Conservation (phyloP, 352 stramenopile species). For the Pythium oligandrum region DNA sequence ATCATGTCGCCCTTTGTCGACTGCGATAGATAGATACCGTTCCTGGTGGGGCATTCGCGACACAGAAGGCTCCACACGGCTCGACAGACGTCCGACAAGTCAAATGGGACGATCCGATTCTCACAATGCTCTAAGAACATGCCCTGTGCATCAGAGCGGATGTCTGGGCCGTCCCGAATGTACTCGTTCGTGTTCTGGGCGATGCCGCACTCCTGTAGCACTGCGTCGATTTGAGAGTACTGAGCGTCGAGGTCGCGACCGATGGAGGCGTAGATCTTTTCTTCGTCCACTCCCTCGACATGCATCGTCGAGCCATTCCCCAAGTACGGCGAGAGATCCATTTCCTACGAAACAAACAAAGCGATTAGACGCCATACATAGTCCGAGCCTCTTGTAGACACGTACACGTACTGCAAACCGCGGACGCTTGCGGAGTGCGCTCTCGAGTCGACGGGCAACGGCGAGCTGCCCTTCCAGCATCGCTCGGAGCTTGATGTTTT, state of each 20-base stretch:
- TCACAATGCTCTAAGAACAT: constrained; percentile 36
- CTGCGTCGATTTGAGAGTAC: constrained; percentile 30
- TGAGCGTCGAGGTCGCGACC: constrained; percentile 26
- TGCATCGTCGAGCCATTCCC: constrained; percentile 16
- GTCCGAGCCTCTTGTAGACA: constrained; percentile 1
- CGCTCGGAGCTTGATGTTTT: constrained; percentile 38
- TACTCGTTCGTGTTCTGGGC: constrained; percentile 13
- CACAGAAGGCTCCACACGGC: constrained; percentile 28
- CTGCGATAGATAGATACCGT: constrained; percentile 32
- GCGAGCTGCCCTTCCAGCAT: constrained; percentile 25
- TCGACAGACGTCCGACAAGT: constrained; percentile 20
- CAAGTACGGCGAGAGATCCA: constrained; percentile 16
- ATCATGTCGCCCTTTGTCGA: constrained; percentile 26
- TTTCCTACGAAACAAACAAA: not conserved
- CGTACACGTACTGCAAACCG: constrained; percentile 16
- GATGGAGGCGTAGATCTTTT: constrained; percentile 16
- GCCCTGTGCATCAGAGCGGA: constrained; percentile 26
- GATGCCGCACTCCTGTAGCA: constrained; percentile 20
- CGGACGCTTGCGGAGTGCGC: constrained; percentile 14
- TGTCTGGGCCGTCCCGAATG: constrained; percentile 13
- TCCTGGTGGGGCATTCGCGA: constrained; percentile 14
- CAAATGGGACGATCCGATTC: constrained; percentile 27
- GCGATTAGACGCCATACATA: not conserved
- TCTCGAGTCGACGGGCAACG: constrained; percentile 20
- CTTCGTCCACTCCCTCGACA: constrained; percentile 10